Conservation (phyloP, 2,329 filamentous ascomycete genomes). For the Fusarium tanahbumbuense region DNA sequence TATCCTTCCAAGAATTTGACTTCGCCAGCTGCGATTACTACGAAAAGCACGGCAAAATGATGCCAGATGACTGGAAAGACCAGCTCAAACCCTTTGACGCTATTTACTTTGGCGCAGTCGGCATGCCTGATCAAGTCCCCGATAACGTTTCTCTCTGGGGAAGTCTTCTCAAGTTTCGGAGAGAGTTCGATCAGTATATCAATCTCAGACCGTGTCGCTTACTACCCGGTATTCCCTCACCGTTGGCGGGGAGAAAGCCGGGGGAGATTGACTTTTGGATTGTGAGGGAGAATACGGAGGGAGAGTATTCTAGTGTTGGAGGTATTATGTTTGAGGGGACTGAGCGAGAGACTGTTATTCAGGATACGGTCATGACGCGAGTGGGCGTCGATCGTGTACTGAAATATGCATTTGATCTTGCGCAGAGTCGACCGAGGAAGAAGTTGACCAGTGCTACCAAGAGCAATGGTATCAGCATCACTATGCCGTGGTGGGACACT, state of each 20-base stretch:
- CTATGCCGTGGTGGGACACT: constrained; percentile 77
- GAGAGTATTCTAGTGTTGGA: constrained; percentile 74
- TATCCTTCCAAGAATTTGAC: constrained; percentile 71
- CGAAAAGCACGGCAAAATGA: constrained; percentile 55
- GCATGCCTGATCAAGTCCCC: constrained; percentile 65
- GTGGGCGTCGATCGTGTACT: constrained; percentile 70
- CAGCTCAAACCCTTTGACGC: constrained; percentile 70
- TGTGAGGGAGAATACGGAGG: constrained; percentile 74
- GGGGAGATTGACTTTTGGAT: constrained; percentile 76
- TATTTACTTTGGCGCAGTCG: constrained; percentile 76
- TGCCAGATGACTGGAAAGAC: constrained; percentile 61
- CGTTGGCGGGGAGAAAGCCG: constrained; percentile 62
- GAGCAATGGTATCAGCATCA: constrained; percentile 73
- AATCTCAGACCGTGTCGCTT: constrained; percentile 74
- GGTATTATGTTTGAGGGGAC: constrained; percentile 70
- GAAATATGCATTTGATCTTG: constrained; percentile 72
- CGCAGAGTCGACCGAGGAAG: constrained; percentile 67
- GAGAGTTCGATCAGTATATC: constrained; percentile 75
- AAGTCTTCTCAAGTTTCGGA: constrained; percentile 73
- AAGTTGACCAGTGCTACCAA: constrained; percentile 74
- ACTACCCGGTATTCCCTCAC: constrained; percentile 69
- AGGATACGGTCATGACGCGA: constrained; percentile 72
- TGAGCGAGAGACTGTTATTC: constrained; percentile 70
- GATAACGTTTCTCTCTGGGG: constrained; percentile 77
- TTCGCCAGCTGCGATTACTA: constrained; percentile 75